These are phyloP conservation scores for Garcia nutans DNA, from an alignment of 345 rosid species.

Conservation along the genomic window DNA sequence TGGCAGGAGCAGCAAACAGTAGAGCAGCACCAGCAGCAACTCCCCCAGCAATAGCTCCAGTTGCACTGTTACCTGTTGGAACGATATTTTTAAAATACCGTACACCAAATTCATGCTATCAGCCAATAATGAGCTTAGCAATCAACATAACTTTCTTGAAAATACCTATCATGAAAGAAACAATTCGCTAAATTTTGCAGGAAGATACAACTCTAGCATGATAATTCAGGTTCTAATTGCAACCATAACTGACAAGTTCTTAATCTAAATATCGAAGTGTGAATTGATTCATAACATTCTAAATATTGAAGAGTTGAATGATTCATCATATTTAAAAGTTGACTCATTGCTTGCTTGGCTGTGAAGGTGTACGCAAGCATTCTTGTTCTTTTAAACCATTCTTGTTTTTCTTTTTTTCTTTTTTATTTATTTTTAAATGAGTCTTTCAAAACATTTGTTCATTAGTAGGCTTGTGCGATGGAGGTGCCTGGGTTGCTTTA, in stretches of 20 bases:
- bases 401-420: neutral
- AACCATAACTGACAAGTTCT: neutral
- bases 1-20: conserved; percentile 89
- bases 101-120: neutral
- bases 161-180: neutral
- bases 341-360: neutral
- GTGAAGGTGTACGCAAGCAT: neutral
- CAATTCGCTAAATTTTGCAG: neutral
- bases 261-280: neutral
- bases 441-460: neutral
- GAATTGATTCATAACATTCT: too few species aligned
- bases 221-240: neutral
- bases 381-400: neutral
- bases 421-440: neutral
- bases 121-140: neutral
- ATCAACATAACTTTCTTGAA: neutral
- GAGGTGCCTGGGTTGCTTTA: neutral
- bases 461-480: neutral
- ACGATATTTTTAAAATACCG: conserved; percentile 16
- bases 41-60: conserved; percentile 94
- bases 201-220: neutral
- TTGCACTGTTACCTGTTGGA: conserved; percentile 53
- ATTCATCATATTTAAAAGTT: neutral
- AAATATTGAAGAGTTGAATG: too few species aligned
- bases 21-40: conserved; percentile 98